Conservation (phyloP, 2,329 filamentous ascomycete species). For the Aureobasidium sp. region DNA sequence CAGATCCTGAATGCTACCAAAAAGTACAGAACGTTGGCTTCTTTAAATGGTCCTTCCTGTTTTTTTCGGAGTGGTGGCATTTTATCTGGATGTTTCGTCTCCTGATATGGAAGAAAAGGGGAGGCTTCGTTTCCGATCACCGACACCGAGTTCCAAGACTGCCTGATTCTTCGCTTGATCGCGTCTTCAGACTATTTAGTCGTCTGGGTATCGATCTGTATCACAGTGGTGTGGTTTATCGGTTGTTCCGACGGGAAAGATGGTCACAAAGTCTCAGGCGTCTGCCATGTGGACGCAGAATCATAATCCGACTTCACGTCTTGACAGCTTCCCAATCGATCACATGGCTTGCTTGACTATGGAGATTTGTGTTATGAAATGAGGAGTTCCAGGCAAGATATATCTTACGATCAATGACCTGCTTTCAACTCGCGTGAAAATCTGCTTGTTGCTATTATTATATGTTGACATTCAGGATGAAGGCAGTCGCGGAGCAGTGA, state of each 20-base stretch:
- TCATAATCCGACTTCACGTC: not conserved
- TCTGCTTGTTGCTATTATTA: not conserved
- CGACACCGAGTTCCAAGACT: not conserved
- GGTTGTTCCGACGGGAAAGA: not conserved
- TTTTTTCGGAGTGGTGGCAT: not conserved
- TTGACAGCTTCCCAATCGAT: too few relatives aligned
- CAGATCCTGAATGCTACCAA: slow-evolving; percentile 65
- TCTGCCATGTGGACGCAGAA: not conserved
- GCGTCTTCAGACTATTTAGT: too few relatives aligned
- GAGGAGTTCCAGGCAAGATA: too few relatives aligned
- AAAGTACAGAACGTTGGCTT: slow-evolving; percentile 21
- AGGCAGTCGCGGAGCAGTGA: not conserved
- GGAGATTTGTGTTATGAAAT: too few relatives aligned
- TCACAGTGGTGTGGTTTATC: not conserved
- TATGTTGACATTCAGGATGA: not conserved
- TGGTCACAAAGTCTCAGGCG: not conserved
- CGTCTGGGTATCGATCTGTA: too few relatives aligned
- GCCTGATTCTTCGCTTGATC: too few relatives aligned
- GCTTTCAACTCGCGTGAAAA: not conserved
- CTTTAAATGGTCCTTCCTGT: not conserved
- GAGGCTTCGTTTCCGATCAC: not conserved
- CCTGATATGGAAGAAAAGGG: not conserved
- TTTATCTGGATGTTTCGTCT: not conserved
- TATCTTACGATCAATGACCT: too few relatives aligned
- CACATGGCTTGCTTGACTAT: too few relatives aligned